Percentiles rank a stretch among this genome's conserved stretches.
Conservation (phyloP, 2,329 filamentous ascomycete species). For the Monilinia fructicola region DNA sequence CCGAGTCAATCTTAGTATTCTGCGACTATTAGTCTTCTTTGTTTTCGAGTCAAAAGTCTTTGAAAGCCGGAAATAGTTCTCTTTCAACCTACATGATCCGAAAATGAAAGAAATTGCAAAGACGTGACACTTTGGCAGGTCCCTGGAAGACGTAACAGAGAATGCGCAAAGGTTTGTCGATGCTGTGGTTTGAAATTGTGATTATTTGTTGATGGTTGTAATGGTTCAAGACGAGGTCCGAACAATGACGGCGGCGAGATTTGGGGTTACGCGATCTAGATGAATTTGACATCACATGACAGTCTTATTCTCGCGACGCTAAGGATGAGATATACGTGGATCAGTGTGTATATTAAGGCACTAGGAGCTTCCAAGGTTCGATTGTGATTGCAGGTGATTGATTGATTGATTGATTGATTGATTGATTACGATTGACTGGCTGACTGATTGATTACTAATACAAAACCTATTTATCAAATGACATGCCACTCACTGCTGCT, state of each 20-base stretch:
- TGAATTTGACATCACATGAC: background rate
- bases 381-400: too few species aligned
- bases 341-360: conserved; percentile 15
- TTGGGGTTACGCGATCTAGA: conserved; percentile 18
- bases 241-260: conserved; percentile 26
- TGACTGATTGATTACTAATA: conserved; percentile 13
- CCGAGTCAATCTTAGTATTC: conserved; percentile 9
- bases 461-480: background rate
- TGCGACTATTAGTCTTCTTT: conserved; percentile 22
- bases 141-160: conserved; percentile 39
- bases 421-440: background rate
- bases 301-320: conserved; percentile 20
- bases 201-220: conserved; percentile 8
- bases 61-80: conserved; percentile 19
- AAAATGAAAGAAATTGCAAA: conserved; percentile 38
- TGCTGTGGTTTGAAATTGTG: conserved; percentile 28
- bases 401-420: background rate
- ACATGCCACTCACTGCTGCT: conserved; percentile 11
- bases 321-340: conserved; percentile 25
- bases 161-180: conserved; percentile 39
- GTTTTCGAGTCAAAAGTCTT: conserved; percentile 6
- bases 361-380: background rate
- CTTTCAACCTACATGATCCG: conserved; percentile 34
- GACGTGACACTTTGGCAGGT: conserved; percentile 39
- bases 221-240: conserved; percentile 27